Percentiles rank a stretch among this genome's conserved stretches.
Conservation (phyloP, 2,329 filamentous ascomycete species). For the Aspergillus fischeri region DNA sequence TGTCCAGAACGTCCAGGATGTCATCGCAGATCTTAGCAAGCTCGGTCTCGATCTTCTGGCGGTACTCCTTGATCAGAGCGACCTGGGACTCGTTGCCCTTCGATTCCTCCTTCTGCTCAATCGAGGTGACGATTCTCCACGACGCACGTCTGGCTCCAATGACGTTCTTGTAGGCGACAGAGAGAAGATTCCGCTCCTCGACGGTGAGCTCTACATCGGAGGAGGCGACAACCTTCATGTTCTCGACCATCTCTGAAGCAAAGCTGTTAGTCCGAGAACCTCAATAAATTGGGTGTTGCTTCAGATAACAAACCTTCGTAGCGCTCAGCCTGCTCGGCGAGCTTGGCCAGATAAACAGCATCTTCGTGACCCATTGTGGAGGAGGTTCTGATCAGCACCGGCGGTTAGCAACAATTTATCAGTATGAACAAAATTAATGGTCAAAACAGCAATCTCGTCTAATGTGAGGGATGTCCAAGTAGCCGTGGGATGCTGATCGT, state of each 20-base stretch:
- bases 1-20: slow-evolving; percentile 89
- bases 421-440: background rate
- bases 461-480: background rate
- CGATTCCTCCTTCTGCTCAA: slow-evolving; percentile 99
- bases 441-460: background rate
- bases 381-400: slow-evolving; percentile 26
- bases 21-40: slow-evolving; percentile 97
- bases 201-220: slow-evolving; percentile 79
- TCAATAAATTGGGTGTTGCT: background rate
- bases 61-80: slow-evolving; percentile 92
- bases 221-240: slow-evolving; percentile 98
- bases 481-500: slow-evolving; percentile 1
- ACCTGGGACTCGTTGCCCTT: slow-evolving; percentile 96
- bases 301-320: slow-evolving; percentile 79
- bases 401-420: slow-evolving; percentile 12
- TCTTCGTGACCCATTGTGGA: slow-evolving; percentile 97
- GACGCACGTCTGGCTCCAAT: slow-evolving; percentile 94
- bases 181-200: slow-evolving; percentile 95
- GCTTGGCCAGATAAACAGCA: slow-evolving; percentile 98
- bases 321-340: slow-evolving; percentile 99
- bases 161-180: slow-evolving; percentile 98
- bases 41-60: slow-evolving; percentile 96
- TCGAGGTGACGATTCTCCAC: slow-evolving; percentile 97
- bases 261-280: slow-evolving; percentile 18
- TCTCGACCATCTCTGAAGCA: slow-evolving; percentile 90